Base-by-base conservation (phyloP, 73 alveolate species). In the Breviolum minutum region DNA sequence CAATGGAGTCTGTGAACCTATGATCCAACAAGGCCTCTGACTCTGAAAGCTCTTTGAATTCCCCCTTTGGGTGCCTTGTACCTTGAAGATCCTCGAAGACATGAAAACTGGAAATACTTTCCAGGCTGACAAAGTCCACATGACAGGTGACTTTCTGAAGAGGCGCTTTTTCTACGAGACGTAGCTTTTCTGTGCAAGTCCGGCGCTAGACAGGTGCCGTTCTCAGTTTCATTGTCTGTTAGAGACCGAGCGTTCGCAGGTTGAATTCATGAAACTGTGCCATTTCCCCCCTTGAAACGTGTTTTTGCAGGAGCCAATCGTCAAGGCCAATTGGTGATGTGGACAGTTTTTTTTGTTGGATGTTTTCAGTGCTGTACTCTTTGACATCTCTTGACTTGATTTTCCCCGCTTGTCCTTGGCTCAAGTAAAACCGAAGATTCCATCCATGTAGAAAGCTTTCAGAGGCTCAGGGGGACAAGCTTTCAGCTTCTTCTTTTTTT, bases 161-260 rank as follows among this genome's bases (percentile, higher is more conserved):
- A 17, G 29, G 13, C 94, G 94, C 77, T 62, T 85, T 29, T 85
- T 85, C 79, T 85, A 85, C 94, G 94, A 85, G 94, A 8, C 68
- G 30, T 62, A 26, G 92, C 61, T 20, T 12, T 27, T 7, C 19
- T 12, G 5, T 77, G 17, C 16, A 63, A 20, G 30, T 26, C 63
- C 62, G 16, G 63, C 87, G 61, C 54, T 40, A 40, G 54, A 40
- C 54, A 40, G 54, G 54, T 40, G 54, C 54, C 54, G 54, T 40
- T 40, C 54, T 40, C 54, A 40, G 54, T 40, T 40, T 3, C 54
- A 40, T 40, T 40, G 54, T 40, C 54, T 13, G 24, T 68, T 68
- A 22, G 8, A 17, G 17, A 2, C 77, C 24, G 3, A 14, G 17
- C 4, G 17, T 22, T 68, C n/a, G 4, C 77, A 22, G 24, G 77